A percentile compares a stretch with the other conserved stretches of the same genome.
Conservation (phyloP, 2,329 filamentous ascomycete species). For the Scopulariopsis brevicaulis region DNA sequence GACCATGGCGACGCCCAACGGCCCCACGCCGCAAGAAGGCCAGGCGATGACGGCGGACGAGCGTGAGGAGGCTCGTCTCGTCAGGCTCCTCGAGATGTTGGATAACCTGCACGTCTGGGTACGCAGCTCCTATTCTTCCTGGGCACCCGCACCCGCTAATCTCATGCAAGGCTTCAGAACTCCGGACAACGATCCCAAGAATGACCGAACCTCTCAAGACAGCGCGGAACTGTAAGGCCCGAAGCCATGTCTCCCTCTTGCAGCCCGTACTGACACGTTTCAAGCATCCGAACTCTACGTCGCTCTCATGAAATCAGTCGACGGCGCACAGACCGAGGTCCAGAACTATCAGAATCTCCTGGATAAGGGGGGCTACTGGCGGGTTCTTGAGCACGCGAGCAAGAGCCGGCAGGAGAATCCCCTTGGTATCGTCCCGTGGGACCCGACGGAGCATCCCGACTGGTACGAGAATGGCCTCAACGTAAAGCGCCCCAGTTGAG, state of each 20-base stretch:
- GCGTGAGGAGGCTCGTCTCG: constrained; percentile 37
- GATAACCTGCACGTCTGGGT: constrained; percentile 38
- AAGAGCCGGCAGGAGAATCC: constrained; percentile 43
- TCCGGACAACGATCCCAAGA: constrained; percentile 36
- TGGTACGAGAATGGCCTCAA: constrained; percentile 26
- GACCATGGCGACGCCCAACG: not conserved
- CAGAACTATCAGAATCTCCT: constrained; percentile 36
- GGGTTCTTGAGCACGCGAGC: constrained; percentile 38
- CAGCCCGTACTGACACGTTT: constrained; percentile 9
- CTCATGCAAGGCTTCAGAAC: constrained; percentile 16
- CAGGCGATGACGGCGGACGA: constrained; percentile 14
- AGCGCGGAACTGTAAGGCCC: constrained; percentile 27
- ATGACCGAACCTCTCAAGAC: constrained; percentile 38
- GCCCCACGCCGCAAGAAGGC: not conserved
- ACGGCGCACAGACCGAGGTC: constrained; percentile 36
- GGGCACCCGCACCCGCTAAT: not conserved
- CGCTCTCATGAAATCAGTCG: constrained; percentile 34
- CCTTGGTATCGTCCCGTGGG: constrained; percentile 47
- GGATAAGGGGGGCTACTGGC: constrained; percentile 31
- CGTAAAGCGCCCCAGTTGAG: not conserved
- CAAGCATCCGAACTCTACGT: constrained; percentile 38
- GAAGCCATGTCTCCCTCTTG: not conserved
- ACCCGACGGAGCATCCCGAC: constrained; percentile 44
- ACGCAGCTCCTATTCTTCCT: constrained; percentile 23
- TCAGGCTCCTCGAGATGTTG: constrained; percentile 35